These are phyloP conservation scores for Hygrophoropsis aurantiaca DNA, from an alignment of 768 basidiomycete genomes.

Conservation along the genomic window DNA sequence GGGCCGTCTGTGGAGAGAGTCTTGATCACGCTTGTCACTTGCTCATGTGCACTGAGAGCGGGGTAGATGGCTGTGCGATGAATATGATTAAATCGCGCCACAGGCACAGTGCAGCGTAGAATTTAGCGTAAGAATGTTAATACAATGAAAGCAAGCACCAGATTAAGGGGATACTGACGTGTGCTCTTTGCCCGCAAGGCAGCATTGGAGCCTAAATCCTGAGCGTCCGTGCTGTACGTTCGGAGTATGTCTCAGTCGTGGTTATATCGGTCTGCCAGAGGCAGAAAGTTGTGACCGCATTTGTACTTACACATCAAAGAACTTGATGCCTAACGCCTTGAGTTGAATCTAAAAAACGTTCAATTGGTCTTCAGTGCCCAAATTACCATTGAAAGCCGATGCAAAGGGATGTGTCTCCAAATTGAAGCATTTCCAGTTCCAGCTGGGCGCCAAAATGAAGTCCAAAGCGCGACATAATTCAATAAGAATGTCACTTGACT, in stretches of 20 bases:
- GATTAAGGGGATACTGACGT: slow-evolving; percentile 23
- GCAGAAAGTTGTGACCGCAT: no score
- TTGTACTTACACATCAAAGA: slow-evolving; percentile 78
- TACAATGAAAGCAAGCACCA: slow-evolving; percentile 2
- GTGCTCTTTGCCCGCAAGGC: slow-evolving; percentile 34
- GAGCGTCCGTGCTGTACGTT: slow-evolving; percentile 70
- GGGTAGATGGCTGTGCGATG: slow-evolving; percentile 56
- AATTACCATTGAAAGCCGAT: slow-evolving; percentile 1
- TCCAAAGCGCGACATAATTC: neutral
- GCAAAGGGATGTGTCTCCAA: no score
- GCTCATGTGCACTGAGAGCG: slow-evolving; percentile 57
- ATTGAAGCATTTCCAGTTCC: no score
- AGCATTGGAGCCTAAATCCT: slow-evolving; percentile 48
- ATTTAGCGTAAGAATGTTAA: no score
- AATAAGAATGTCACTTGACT: neutral
- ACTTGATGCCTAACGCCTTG: slow-evolving; percentile 75
- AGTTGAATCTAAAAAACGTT: slow-evolving; percentile 62
- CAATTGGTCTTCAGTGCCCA: slow-evolving; percentile 4
- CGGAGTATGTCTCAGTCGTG: slow-evolving; percentile 12
- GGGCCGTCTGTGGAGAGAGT: slow-evolving; percentile 68
- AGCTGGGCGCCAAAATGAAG: neutral
- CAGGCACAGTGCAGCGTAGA: neutral
- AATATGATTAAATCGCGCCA: no score
- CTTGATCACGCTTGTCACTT: slow-evolving; percentile 60
- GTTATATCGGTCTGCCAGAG: slow-evolving; percentile 1